These are phyloP conservation scores for Cyberlindnera subsufficiens DNA, from an alignment of 805 yeast species.

Conservation along the genomic window DNA sequence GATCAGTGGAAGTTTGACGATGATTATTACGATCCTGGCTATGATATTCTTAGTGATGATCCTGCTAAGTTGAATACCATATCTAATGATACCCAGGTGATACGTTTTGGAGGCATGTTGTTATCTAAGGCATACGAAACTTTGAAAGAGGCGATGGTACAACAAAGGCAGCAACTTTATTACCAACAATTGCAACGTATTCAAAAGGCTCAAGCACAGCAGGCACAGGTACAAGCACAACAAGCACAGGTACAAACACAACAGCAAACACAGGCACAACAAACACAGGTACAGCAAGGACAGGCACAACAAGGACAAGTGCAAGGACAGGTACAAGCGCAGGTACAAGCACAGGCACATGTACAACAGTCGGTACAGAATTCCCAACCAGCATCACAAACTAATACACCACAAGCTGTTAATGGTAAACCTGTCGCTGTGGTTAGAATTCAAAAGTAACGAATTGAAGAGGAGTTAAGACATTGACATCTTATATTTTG, in stretches of 20 bases:
- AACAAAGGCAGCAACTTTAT: slow-evolving; percentile 32
- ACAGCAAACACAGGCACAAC: slow-evolving; percentile 1
- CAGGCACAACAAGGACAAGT: background rate
- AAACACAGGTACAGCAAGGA: background rate
- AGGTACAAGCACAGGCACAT: too few relatives aligned
- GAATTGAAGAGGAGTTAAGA: too few relatives aligned
- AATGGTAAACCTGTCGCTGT: too few relatives aligned
- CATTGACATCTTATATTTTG: too few relatives aligned
- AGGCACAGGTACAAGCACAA: background rate
- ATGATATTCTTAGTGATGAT: slow-evolving; percentile 62
- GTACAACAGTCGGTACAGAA: too few relatives aligned
- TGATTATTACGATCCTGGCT: slow-evolving; percentile 25
- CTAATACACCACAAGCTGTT: too few relatives aligned
- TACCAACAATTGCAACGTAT: slow-evolving; percentile 6
- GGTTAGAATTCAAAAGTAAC: too few relatives aligned
- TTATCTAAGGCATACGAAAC: slow-evolving; percentile 81
- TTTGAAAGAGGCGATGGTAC: slow-evolving; percentile 66
- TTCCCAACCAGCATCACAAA: too few relatives aligned
- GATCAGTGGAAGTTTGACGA: slow-evolving; percentile 64
- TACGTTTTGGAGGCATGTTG: slow-evolving; percentile 88
- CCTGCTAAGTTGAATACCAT: slow-evolving; percentile 82
- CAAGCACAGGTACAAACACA: slow-evolving; percentile 1
- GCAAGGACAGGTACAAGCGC: background rate
- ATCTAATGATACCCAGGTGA: slow-evolving; percentile 79
- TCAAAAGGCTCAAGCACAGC: slow-evolving; percentile 7